These are phyloP conservation scores for Phytophthora fragariaefolia DNA, from an alignment of 352 stramenopile species.

Conservation along the genomic window DNA sequence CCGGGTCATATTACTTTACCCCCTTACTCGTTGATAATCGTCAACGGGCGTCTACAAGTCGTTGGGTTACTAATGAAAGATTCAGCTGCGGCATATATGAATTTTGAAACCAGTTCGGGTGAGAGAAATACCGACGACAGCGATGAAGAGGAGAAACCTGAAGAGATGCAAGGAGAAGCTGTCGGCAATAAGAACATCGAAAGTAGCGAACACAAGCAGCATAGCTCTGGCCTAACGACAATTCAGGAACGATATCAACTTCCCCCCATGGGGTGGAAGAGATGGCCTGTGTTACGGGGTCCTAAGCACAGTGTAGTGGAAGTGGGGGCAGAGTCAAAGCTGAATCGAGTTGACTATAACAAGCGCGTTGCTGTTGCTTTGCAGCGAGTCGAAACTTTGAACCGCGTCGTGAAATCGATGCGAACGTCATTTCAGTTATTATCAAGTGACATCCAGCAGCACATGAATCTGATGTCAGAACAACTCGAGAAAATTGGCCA, in stretches of 20 bases:
- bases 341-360: constrained; percentile 44
- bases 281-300: neutral
- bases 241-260: constrained; percentile 60
- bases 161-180: constrained; percentile 6
- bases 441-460: constrained; percentile 52
- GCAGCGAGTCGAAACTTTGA: constrained; percentile 47
- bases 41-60: constrained; percentile 25
- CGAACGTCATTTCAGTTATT: constrained; percentile 67
- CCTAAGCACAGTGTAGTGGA: neutral
- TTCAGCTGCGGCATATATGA: neutral
- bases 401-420: constrained; percentile 49
- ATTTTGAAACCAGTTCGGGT: constrained; percentile 1
- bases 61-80: constrained; percentile 17
- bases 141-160: neutral
- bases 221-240: constrained; percentile 22
- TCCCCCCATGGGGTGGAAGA: constrained; percentile 43
- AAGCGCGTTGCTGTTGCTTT: constrained; percentile 42
- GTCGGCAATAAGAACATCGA: neutral
- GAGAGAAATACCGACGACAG: constrained; percentile 1
- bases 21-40: constrained; percentile 26
- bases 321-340: too few relatives aligned
- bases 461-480: constrained; percentile 58
- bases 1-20: constrained; percentile 9
- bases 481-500: constrained; percentile 52
- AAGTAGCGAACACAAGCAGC: neutral